Percentiles rank a stretch among this genome's conserved stretches.
These are phyloP conservation scores for Cladosporium sp. DNA, from an alignment of 2,329 filamentous ascomycete genomes.

Conservation along the genomic window DNA sequence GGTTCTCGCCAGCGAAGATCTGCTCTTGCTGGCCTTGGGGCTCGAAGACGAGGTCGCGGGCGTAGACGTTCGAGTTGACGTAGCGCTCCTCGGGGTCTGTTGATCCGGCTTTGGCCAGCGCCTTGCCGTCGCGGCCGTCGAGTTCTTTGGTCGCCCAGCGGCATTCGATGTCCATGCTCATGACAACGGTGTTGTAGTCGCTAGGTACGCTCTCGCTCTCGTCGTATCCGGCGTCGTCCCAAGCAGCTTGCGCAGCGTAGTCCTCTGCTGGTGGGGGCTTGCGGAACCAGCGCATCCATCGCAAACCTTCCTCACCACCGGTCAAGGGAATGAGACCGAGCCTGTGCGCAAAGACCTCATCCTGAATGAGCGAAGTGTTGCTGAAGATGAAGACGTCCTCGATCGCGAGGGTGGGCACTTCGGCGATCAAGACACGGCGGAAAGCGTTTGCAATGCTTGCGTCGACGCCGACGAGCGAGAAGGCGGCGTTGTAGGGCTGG, in stretches of 20 bases:
- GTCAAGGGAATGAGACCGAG: conserved; percentile 88
- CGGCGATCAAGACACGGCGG: conserved; percentile 90
- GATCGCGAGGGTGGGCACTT: conserved; percentile 91
- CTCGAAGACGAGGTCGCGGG: conserved; percentile 65
- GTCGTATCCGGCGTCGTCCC: conserved; percentile 49
- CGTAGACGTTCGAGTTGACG: conserved; percentile 69
- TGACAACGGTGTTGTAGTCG: conserved; percentile 85
- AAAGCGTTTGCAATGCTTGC: conserved; percentile 95
- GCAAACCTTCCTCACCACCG: conserved; percentile 73
- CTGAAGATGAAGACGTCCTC: conserved; percentile 91
- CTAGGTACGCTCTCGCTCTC: conserved; percentile 49
- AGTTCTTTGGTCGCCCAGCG: conserved; percentile 62
- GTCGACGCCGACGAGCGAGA: conserved; percentile 89
- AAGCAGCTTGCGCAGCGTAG: conserved; percentile 45
- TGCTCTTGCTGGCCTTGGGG: conserved; percentile 70
- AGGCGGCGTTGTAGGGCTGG: conserved; percentile 72
- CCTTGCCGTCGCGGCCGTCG: conserved; percentile 47
- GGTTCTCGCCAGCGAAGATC: conserved; percentile 62
- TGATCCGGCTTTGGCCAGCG: conserved; percentile 65
- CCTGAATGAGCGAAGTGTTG: conserved; percentile 97
- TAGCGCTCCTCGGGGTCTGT: conserved; percentile 83
- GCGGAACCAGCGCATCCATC: conserved; percentile 79
- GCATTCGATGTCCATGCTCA: conserved; percentile 77
- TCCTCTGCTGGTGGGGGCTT: conserved; percentile 63
- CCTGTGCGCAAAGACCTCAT: conserved; percentile 90